These are phyloP conservation scores for Maudiozyma pseudohumilis DNA, from an alignment of 805 yeast species.

Conservation along the genomic window DNA sequence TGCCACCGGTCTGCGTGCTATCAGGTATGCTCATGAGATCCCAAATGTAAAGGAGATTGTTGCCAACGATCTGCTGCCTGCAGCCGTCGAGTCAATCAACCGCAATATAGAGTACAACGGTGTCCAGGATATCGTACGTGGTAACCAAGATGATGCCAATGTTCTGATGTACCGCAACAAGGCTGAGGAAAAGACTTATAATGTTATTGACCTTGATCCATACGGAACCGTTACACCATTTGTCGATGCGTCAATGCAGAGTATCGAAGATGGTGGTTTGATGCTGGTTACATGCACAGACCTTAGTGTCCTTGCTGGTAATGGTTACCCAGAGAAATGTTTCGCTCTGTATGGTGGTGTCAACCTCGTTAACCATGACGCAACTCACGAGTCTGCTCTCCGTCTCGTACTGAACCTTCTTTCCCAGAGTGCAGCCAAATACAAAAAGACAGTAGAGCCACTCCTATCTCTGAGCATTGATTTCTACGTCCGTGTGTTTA, in stretches of 20 bases:
- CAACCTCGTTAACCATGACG: constrained; percentile 65
- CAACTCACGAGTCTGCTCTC: constrained; percentile 88
- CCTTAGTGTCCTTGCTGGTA: constrained; percentile 89
- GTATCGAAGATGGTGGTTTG: constrained; percentile 75
- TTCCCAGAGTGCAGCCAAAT: constrained; percentile 78
- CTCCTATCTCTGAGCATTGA: constrained; percentile 78
- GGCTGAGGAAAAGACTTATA: constrained; percentile 43
- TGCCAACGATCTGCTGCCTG: constrained; percentile 83
- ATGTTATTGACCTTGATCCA: constrained; percentile 90
- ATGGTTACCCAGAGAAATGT: constrained; percentile 94
- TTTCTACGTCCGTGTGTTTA: constrained; percentile 80
- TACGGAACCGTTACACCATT: constrained; percentile 97
- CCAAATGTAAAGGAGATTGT: constrained; percentile 63
- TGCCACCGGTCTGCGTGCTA: constrained; percentile 92
- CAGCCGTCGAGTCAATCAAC: constrained; percentile 75
- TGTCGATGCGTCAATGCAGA: constrained; percentile 81
- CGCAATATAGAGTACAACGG: constrained; percentile 62
- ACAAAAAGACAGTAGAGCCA: constrained; percentile 82
- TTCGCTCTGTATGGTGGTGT: constrained; percentile 91
- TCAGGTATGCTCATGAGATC: constrained; percentile 86
- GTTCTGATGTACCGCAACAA: constrained; percentile 53
- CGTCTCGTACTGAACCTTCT: constrained; percentile 72
- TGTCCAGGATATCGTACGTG: constrained; percentile 44
- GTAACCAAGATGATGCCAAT: constrained; percentile 88
- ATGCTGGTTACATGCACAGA: constrained; percentile 93